A percentile compares a stretch with the other conserved stretches of the same genome.
Evolutionary conservation across 1,284 basidiomycete species (phyloP).

Genomic region (Vanrija humicola): DNA sequence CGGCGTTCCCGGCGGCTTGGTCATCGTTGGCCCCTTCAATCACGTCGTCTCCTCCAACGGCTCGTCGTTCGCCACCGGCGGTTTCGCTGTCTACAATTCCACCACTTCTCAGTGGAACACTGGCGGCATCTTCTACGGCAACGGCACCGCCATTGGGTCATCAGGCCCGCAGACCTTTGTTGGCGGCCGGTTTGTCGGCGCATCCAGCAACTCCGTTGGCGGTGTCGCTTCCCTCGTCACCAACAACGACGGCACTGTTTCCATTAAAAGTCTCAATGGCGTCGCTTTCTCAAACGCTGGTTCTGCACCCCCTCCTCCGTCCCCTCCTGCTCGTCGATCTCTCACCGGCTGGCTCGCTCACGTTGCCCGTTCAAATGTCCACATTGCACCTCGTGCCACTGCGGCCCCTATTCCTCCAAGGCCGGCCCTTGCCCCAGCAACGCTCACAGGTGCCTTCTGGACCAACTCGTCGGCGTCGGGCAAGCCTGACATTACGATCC

Average conservation of each 20-base stretch:
- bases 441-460: constrained; percentile 86
- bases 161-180: constrained; percentile 34
- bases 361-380: constrained; percentile 28
- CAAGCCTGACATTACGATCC: constrained; percentile 60
- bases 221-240: constrained; percentile 50
- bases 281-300: constrained; percentile 30
- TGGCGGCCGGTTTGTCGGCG: constrained; percentile 50
- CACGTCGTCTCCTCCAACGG: constrained; percentile 51
- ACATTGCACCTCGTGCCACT: constrained; percentile 54
- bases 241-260: constrained; percentile 29
- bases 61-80: constrained; percentile 55
- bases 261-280: constrained; percentile 29
- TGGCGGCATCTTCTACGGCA: constrained; percentile 67
- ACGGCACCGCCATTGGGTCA: constrained; percentile 62
- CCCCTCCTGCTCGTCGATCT: neutral
- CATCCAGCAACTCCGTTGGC: constrained; percentile 44
- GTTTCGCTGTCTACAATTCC: constrained; percentile 76
- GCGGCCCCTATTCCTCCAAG: constrained; percentile 48
- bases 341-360: constrained; percentile 21
- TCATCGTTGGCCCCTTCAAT: constrained; percentile 74
- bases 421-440: constrained; percentile 66
- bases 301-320: constrained; percentile 8
- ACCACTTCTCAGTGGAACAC: constrained; percentile 63
- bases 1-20: constrained; percentile 53
- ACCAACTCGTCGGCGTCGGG: constrained; percentile 66